Percentiles rank a stretch among this genome's conserved stretches.
phyloP scores from a whole-genome alignment of 805 yeast genomes.

The Nakazawaea peltata region DNA sequence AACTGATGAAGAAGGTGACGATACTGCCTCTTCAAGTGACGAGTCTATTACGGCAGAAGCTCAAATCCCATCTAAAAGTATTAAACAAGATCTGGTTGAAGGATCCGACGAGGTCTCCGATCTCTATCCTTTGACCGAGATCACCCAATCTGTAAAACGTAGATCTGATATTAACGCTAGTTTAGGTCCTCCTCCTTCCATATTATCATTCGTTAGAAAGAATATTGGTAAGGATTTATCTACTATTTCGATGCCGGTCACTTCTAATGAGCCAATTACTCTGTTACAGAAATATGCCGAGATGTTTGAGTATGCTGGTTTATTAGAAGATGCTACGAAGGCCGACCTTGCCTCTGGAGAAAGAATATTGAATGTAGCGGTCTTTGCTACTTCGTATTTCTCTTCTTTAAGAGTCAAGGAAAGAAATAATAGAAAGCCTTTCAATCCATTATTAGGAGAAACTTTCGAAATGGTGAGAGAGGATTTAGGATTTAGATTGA shows the following conservation, averaged over 20 bases:
- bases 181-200: constrained; percentile 68
- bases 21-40: constrained; percentile 9
- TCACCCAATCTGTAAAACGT: constrained; percentile 35
- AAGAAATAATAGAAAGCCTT: constrained; percentile 80
- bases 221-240: constrained; percentile 89
- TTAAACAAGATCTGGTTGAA: background rate
- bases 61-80: background rate
- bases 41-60: background rate
- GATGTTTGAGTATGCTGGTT: constrained; percentile 62
- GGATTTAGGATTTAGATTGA: constrained; percentile 63
- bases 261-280: constrained; percentile 86
- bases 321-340: constrained; percentile 56
- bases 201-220: constrained; percentile 72
- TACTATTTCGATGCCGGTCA: constrained; percentile 86
- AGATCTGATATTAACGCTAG: constrained; percentile 53
- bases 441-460: constrained; percentile 91
- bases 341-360: constrained; percentile 43
- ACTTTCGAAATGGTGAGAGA: constrained; percentile 86
- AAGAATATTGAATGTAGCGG: constrained; percentile 58
- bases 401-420: constrained; percentile 68
- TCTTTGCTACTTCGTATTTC: constrained; percentile 72
- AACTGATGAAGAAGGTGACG: constrained; percentile 13
- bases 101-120: constrained; percentile 17
- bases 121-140: constrained; percentile 61
- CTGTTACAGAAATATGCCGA: constrained; percentile 77